phyloP scores from a whole-genome alignment of 345 rosid species.

The Lumnitzera racemosa region DNA sequence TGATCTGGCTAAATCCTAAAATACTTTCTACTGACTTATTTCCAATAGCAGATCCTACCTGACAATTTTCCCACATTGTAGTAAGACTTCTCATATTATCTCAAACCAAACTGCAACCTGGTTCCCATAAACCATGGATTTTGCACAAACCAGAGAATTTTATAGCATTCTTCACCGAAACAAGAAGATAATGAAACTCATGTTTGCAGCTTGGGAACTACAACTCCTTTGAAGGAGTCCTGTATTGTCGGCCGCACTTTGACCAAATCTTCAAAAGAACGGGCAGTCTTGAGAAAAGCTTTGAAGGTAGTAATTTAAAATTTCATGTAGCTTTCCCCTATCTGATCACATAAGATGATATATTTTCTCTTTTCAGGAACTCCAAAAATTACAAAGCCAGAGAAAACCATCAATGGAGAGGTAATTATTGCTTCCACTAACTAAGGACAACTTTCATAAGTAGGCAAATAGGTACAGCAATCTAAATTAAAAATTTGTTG shows the following conservation, averaged over 20 bases:
- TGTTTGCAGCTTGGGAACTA: slow-evolving; percentile 81
- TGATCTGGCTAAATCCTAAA: no score
- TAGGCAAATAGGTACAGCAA: no score
- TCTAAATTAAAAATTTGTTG: background rate
- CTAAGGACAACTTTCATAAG: no score
- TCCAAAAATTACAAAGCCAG: slow-evolving; percentile 80
- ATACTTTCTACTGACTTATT: no score
- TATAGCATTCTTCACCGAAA: background rate
- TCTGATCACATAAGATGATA: background rate
- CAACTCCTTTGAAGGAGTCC: slow-evolving; percentile 97
- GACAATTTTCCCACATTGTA: no score
- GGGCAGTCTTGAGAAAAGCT: slow-evolving; percentile 96
- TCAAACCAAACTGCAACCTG: no score
- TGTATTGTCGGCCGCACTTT: slow-evolving; percentile 95
- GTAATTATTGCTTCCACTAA: slow-evolving; percentile 23
- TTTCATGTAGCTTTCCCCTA: background rate
- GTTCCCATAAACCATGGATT: no score
- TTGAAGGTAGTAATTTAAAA: slow-evolving; percentile 50
- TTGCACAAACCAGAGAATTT: no score
- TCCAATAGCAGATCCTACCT: no score
- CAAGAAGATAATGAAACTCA: slow-evolving; percentile 1
- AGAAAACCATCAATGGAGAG: slow-evolving; percentile 68
- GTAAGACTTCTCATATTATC: no score
- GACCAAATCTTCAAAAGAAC: slow-evolving; percentile 96
- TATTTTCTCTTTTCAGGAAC: slow-evolving; percentile 42